Conservation (phyloP, 495 filamentous ascomycete species). For the Tuber borchii region DNA sequence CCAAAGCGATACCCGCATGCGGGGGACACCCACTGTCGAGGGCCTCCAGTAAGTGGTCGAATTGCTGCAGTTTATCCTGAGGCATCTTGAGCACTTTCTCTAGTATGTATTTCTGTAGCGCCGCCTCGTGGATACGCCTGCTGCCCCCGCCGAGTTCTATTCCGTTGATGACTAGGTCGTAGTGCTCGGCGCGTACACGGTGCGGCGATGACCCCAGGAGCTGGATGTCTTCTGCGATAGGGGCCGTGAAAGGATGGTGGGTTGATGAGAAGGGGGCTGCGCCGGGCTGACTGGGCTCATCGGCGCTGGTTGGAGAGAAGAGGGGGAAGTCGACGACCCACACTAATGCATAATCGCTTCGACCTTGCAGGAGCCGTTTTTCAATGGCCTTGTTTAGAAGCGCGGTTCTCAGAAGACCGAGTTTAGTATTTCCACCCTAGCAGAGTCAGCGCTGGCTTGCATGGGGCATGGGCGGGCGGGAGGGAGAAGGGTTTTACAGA, state of each 20-base stretch:
- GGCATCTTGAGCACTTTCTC: constrained; percentile 68
- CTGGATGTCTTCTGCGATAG: constrained; percentile 66
- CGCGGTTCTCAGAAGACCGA: constrained; percentile 68
- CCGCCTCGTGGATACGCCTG: constrained; percentile 80
- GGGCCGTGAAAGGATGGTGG: constrained; percentile 94
- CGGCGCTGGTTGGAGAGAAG: constrained; percentile 64
- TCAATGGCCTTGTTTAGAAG: constrained; percentile 62
- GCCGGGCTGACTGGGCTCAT: constrained; percentile 77
- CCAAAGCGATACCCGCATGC: constrained; percentile 86
- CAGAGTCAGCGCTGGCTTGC: neutral
- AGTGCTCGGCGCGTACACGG: constrained; percentile 70
- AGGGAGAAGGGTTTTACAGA: constrained; percentile 9
- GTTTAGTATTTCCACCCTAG: constrained; percentile 64
- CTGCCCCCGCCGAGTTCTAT: constrained; percentile 91
- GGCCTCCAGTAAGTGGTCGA: constrained; percentile 75
- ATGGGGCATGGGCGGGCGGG: neutral
- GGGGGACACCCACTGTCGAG: constrained; percentile 88
- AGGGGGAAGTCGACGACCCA: constrained; percentile 91
- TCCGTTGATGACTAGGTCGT: constrained; percentile 92
- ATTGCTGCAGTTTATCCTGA: constrained; percentile 60
- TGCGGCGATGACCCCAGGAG: constrained; percentile 66
- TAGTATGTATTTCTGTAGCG: constrained; percentile 78
- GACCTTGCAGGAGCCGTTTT: constrained; percentile 51
- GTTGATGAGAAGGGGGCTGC: constrained; percentile 73
- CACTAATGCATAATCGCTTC: constrained; percentile 57